Percentiles rank a stretch among this genome's conserved stretches.
Conservation (phyloP, 1,284 basidiomycete genomes). For the Cutaneotrichosporon dermatis region DNA sequence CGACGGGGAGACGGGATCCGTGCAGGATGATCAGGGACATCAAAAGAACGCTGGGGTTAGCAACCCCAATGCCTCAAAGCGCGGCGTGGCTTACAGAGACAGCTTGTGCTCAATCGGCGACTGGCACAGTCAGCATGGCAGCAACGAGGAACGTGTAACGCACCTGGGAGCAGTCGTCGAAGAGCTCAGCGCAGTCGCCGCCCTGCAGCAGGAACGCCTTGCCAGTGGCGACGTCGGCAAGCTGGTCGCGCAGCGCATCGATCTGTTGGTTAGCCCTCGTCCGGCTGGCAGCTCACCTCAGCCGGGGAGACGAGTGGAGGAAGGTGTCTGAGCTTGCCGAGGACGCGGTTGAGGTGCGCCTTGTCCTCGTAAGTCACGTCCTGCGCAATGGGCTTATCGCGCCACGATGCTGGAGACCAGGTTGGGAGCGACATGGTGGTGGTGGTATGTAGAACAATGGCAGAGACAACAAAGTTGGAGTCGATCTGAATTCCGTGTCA, state of each 20-base stretch:
- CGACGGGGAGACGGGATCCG: conserved; percentile 87
- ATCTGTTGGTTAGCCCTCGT: conserved; percentile 56
- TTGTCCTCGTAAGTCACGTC: conserved; percentile 50
- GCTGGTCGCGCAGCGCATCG: conserved; percentile 74
- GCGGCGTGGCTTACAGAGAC: conserved; percentile 56
- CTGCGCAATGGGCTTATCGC: conserved; percentile 64
- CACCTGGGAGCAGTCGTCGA: conserved; percentile 83
- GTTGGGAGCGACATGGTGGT: conserved; percentile 6
- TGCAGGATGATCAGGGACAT: conserved; percentile 93
- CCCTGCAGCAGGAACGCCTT: conserved; percentile 93
- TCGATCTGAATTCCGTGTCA: no score
- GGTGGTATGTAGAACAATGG: not conserved
- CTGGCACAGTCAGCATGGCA: conserved; percentile 45
- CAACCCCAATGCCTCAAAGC: not conserved
- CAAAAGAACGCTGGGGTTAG: conserved; percentile 61
- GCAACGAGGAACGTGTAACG: conserved; percentile 28
- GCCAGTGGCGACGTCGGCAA: conserved; percentile 73
- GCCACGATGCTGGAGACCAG: conserved; percentile 61
- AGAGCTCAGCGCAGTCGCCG: conserved; percentile 94
- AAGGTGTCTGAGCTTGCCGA: conserved; percentile 66
- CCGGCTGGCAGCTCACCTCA: conserved; percentile 58
- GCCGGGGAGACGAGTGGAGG: conserved; percentile 84
- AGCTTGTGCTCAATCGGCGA: conserved; percentile 92
- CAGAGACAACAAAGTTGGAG: no score
- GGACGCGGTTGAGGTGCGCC: conserved; percentile 57